Base-by-base conservation (phyloP, 169 alveolate genomes). In the Plasmodium yoelii region DNA sequence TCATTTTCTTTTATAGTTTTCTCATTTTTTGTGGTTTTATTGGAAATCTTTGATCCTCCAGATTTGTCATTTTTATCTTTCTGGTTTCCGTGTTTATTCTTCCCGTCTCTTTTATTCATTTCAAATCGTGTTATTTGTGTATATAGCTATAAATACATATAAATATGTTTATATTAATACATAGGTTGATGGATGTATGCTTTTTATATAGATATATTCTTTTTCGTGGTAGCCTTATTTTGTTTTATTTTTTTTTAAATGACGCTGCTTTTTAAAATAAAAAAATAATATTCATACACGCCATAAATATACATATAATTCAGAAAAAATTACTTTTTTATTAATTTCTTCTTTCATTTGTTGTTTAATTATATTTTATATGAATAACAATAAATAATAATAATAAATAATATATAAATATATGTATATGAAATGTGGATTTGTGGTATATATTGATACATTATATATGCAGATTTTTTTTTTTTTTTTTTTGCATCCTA, bases 71-170 rank as follows among this genome's bases (percentile, higher is more conserved):
- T 22, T 15, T 47, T 71, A 5, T 42, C 18, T 67, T 67, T 44
- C 8, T 71, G 68, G 42, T 71, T 2, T 19, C 22, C 55, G 34
- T 13, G 8, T 53, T 71, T 67, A 71, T 71, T 42, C 53, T 71
- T 55, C 1, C 42, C 22, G 55, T 12, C 68, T 18, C 65, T 24
- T 3, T 53, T 24, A 19, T 24, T 51, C 18, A 51, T 12, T 13
- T 51, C 18, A 51, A 60, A 46, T 42, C 56, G 34, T 72, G 51
- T 24, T 39, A 71, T 71, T 26, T 60, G 12, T 42, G 13, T 46
- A 74, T 65, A 46, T 55, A 57, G 55, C 18, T 28, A 44, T 74
- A 57, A 26, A 74, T 56, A 49, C 15, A 56, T 39, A 34, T 49
- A 56, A 18, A 65, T 64, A 65, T 56, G 8, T 57, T 8, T 57